Evolutionary conservation across 106 monocot genomes (phyloP).

Genomic region (Triglochin maritima): DNA sequence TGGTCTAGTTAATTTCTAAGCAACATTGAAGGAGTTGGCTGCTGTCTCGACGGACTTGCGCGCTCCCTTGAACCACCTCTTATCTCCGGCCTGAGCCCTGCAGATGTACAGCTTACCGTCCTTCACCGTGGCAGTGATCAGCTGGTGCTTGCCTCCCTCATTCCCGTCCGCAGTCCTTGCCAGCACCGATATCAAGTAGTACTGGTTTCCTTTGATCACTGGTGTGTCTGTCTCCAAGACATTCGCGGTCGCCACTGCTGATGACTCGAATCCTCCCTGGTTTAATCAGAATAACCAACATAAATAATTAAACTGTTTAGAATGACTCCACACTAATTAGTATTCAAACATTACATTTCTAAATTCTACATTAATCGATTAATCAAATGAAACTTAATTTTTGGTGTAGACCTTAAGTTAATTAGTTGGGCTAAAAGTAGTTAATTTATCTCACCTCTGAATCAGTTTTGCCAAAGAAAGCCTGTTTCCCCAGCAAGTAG

Average conservation of each 20-base stretch:
- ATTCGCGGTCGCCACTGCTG: slow-evolving; percentile 80
- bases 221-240: slow-evolving; percentile 45
- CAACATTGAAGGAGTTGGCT: slow-evolving; percentile 72
- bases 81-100: slow-evolving; percentile 96
- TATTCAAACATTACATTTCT: no score
- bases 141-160: slow-evolving; percentile 92
- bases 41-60: slow-evolving; percentile 86
- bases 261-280: slow-evolving; percentile 80
- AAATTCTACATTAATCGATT: no score
- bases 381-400: no score
- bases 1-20: slow-evolving; percentile 2
- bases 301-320: no score
- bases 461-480: slow-evolving; percentile 64
- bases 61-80: slow-evolving; percentile 99
- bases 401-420: no score
- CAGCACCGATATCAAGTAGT: slow-evolving; percentile 64
- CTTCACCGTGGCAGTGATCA: slow-evolving; percentile 68
- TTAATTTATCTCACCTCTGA: slow-evolving; percentile 47
- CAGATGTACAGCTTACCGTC: slow-evolving; percentile 95
- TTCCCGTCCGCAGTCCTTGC: slow-evolving; percentile 95
- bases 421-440: no score
- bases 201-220: slow-evolving; percentile 49
- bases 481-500: slow-evolving; percentile 78
- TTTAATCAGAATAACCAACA: no score
- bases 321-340: no score